A percentile compares a stretch with the other conserved stretches of the same genome.
phyloP scores from a whole-genome alignment of 225 moss, liverwort and hornwort species.

The Asterella californica region DNA sequence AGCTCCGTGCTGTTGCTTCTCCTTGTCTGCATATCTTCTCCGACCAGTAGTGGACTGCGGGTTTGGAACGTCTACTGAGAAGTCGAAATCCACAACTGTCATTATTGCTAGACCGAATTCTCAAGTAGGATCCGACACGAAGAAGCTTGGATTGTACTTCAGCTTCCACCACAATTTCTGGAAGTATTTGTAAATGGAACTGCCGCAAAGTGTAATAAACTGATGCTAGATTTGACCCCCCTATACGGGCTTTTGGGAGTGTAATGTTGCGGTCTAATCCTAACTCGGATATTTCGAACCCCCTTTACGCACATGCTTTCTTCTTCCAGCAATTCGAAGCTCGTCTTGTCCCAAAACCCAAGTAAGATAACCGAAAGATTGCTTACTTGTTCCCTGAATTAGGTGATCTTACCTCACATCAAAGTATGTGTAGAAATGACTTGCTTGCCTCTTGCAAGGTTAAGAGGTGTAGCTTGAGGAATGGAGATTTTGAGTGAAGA shows the following conservation, averaged over 20 bases:
- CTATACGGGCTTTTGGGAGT: too few relatives aligned
- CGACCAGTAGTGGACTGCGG: neutral
- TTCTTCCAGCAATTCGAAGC: neutral
- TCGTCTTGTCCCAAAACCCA: neutral
- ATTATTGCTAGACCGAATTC: neutral
- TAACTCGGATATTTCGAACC: too few relatives aligned
- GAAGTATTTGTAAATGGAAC: neutral
- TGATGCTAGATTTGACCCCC: too few relatives aligned
- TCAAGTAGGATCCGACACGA: too few relatives aligned
- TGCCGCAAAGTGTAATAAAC: neutral
- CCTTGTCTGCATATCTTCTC: neutral
- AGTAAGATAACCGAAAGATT: neutral
- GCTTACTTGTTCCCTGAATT: neutral
- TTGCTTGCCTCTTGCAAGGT: neutral
- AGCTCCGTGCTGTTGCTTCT: constrained; percentile 13
- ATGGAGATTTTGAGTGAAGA: neutral
- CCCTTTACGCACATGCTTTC: neutral
- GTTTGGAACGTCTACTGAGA: neutral
- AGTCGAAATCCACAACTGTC: neutral
- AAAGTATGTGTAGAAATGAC: neutral
- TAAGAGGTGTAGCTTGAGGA: neutral
- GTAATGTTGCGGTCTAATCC: too few relatives aligned
- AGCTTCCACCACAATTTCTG: neutral
- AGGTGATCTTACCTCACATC: neutral
- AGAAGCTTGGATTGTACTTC: neutral